phyloP scores from a whole-genome alignment of 345 rosid species.

The Euclidium syriacum region DNA sequence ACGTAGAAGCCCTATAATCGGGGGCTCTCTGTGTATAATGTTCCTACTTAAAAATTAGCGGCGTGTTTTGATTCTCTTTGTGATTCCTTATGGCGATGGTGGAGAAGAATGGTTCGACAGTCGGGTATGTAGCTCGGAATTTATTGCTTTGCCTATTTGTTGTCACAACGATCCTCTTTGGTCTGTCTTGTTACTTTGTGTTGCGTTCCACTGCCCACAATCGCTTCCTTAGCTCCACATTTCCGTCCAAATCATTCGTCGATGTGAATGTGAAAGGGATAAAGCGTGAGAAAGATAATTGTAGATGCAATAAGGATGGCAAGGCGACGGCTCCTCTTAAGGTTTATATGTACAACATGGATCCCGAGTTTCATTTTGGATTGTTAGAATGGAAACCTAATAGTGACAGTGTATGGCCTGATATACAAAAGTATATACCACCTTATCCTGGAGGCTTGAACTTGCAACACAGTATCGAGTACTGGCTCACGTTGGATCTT shows the following conservation, averaged over 20 bases:
- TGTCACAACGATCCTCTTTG: conserved; percentile 41
- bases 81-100: conserved; percentile 37
- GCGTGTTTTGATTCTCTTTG: conserved; percentile 10
- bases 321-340: conserved; percentile 40
- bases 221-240: conserved; percentile 33
- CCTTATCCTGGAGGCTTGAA: conserved; percentile 89
- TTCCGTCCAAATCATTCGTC: conserved; percentile 25
- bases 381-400: conserved; percentile 69
- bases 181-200: conserved; percentile 68
- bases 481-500: conserved; percentile 95
- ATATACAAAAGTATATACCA: conserved; percentile 50
- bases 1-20: neutral
- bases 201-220: conserved; percentile 52
- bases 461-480: conserved; percentile 91
- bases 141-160: conserved; percentile 49
- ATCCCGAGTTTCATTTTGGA: conserved; percentile 85
- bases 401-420: conserved; percentile 66
- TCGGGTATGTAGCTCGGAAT: conserved; percentile 43
- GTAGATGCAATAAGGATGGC: conserved; percentile 13
- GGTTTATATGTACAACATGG: conserved; percentile 91
- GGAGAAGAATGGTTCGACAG: conserved; percentile 45
- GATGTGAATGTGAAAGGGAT: conserved; percentile 15
- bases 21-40: neutral
- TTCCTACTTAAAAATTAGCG: neutral
- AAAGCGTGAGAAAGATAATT: neutral